Evolutionary conservation across 2,329 filamentous ascomycete species (phyloP).

Genomic region (Apiospora saccharicola): DNA sequence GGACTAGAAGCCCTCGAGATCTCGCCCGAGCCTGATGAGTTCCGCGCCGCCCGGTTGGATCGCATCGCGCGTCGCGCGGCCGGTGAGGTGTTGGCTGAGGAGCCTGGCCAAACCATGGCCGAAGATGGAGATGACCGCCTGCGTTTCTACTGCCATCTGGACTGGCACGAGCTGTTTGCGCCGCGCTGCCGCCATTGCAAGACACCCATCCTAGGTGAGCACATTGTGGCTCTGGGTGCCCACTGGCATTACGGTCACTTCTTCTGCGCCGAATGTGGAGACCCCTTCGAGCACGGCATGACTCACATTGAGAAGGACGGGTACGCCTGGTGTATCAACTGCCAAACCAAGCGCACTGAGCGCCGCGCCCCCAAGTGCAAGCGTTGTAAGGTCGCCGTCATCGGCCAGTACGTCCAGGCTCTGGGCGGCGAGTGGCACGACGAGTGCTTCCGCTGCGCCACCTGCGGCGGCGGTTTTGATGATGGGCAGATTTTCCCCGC

Average conservation of each 20-base stretch:
- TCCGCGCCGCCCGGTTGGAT: constrained; percentile 74
- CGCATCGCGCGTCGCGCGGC: constrained; percentile 70
- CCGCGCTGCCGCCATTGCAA: constrained; percentile 95
- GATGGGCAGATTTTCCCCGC: constrained; percentile 72
- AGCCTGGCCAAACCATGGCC: constrained; percentile 67
- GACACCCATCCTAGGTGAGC: constrained; percentile 94
- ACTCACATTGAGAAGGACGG: constrained; percentile 92
- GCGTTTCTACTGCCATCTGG: constrained; percentile 97
- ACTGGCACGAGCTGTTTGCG: constrained; percentile 94
- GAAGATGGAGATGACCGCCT: constrained; percentile 77
- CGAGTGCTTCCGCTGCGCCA: constrained; percentile 83
- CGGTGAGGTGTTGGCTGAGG: constrained; percentile 67
- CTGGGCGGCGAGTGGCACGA: constrained; percentile 94
- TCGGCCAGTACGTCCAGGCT: constrained; percentile 89
- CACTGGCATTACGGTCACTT: constrained; percentile 99
- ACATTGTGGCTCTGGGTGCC: constrained; percentile 90
- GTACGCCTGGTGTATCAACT: constrained; percentile 94
- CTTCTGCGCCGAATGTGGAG: constrained; percentile 98
- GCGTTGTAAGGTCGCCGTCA: constrained; percentile 83
- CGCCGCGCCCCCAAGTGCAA: constrained; percentile 87
- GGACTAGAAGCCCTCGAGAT: constrained; percentile 94
- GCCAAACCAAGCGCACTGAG: constrained; percentile 91
- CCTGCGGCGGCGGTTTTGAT: constrained; percentile 66
- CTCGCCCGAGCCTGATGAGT: constrained; percentile 84
- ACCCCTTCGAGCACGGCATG: constrained; percentile 81